Evolutionary conservation across 2,329 filamentous ascomycete genomes (phyloP).

Genomic region (Orbilia ellipsospora): DNA sequence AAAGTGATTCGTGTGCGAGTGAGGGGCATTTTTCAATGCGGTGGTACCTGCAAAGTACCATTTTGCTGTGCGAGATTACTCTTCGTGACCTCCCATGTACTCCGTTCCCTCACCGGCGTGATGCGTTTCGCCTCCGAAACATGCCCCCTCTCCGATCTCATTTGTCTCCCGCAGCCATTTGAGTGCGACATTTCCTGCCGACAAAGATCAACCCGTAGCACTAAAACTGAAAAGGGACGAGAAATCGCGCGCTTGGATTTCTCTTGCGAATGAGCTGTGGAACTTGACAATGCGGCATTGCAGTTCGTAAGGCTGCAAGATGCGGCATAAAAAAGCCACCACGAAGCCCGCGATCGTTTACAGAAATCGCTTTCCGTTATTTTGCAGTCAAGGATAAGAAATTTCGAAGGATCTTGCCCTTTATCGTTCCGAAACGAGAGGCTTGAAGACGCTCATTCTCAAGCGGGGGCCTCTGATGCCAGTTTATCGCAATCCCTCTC

Average conservation of each 20-base stretch:
- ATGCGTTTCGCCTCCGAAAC: slow-evolving; percentile 55
- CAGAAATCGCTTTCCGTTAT: slow-evolving; percentile 20
- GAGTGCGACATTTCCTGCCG: slow-evolving; percentile 54
- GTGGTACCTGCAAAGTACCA: slow-evolving; percentile 37
- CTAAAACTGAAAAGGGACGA: slow-evolving; percentile 47
- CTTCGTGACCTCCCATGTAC: slow-evolving; percentile 46
- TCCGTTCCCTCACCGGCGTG: slow-evolving; percentile 22
- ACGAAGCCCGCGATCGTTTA: slow-evolving; percentile 28
- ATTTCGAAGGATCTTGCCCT: slow-evolving; percentile 47
- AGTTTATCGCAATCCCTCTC: slow-evolving; percentile 47
- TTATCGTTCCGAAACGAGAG: slow-evolving; percentile 53
- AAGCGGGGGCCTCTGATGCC: slow-evolving; percentile 27
- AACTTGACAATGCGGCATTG: slow-evolving; percentile 51
- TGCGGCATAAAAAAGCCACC: slow-evolving; percentile 43
- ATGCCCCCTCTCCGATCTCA: slow-evolving; percentile 52
- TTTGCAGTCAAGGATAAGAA: slow-evolving; percentile 34
- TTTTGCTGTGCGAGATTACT: slow-evolving; percentile 17
- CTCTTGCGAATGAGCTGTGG: slow-evolving; percentile 44
- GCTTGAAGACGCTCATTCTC: slow-evolving; percentile 10
- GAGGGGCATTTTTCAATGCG: slow-evolving; percentile 28
- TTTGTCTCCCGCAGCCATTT: slow-evolving; percentile 51
- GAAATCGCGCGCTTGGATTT: slow-evolving; percentile 53
- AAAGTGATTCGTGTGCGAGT: slow-evolving; percentile 24
- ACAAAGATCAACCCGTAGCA: slow-evolving; percentile 54
- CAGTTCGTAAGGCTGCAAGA: slow-evolving; percentile 38